Percentiles rank a stretch among this genome's conserved stretches.
Conservation (phyloP, 2,329 filamentous ascomycete genomes). For the Scedosporium dehoogii region DNA sequence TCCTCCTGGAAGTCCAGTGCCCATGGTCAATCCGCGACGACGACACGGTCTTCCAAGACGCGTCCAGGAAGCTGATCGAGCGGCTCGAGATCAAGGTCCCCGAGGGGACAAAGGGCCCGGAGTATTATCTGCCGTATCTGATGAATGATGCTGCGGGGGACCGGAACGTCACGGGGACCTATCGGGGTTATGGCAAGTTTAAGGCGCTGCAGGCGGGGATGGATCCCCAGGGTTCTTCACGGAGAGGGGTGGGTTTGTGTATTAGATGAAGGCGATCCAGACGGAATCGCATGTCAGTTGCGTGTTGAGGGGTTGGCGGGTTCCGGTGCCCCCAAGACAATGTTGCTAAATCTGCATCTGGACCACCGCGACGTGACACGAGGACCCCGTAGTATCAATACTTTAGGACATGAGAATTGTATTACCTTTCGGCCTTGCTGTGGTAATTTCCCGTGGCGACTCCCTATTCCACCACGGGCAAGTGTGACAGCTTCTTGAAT, state of each 20-base stretch:
- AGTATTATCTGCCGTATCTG: slow-evolving; percentile 18
- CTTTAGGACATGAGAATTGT: too few relatives aligned
- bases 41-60: slow-evolving; percentile 14
- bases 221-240: slow-evolving; percentile 21
- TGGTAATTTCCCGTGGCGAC: too few relatives aligned
- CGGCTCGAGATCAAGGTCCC: slow-evolving; percentile 15
- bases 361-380: too few relatives aligned
- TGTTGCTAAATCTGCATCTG: too few relatives aligned
- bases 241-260: slow-evolving; percentile 17
- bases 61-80: slow-evolving; percentile 11
- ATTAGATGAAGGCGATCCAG: too few relatives aligned
- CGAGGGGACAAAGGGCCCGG: slow-evolving; percentile 13
- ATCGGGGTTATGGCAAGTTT: slow-evolving; percentile 18
- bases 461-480: too few relatives aligned
- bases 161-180: slow-evolving; percentile 19
- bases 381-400: too few relatives aligned
- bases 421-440: too few relatives aligned
- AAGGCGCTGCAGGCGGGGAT: slow-evolving; percentile 19
- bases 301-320: too few relatives aligned
- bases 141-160: slow-evolving; percentile 26
- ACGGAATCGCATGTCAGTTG: too few relatives aligned
- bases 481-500: too few relatives aligned
- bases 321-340: too few relatives aligned
- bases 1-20: slow-evolving; percentile 17
- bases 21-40: slow-evolving; percentile 12